Evolutionary conservation across 2,329 filamentous ascomycete genomes (phyloP), one percentile per base, ranked within the genome.

Genomic region (Rutstroemia sp.): DNA sequence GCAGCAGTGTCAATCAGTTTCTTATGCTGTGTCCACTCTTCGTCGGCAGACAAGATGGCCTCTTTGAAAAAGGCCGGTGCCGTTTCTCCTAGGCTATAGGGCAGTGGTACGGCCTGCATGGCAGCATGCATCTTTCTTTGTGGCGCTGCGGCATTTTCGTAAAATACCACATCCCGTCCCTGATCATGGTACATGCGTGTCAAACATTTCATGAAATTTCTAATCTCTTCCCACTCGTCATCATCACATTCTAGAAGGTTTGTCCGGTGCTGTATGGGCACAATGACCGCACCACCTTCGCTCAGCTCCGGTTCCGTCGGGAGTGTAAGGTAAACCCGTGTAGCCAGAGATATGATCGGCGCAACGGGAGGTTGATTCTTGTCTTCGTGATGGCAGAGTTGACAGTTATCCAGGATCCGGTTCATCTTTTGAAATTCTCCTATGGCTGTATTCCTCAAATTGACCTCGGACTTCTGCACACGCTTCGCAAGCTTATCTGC

Each of bases 231-330:
- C 95, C 95, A 99, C 70, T 99, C 94, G 68, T 99, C 94, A 68
- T 99, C 92, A 71, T 97, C 92, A 71, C 94, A 99, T 71, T 96
- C 92, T n/a, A 99, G 76, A 0, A 99, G 82, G 70, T 97, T 99
- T 23, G 79, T 84, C 52, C 86, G 86, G 70, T 99, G 94, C 64
- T 91, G 83, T 21, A 94, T 83, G 5, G 94, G 94, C 3, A 92
- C 90, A 60, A 99, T 94, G 57, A 94, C 86, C 6, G 92, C 89
- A 49, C 91, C 87, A 47, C 89, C 89, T 50, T 88, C 80, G 63
- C 82, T 88, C 45, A 99, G 76, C 68, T 97, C 92, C 0, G 94
- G 95, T 64, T 92, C 86, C 0, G 94, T 95, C 9, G 92, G 85
- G 2, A 99, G 78, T 0, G 94, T 96, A 47, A 99, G 77, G 70